Conservation (phyloP, 208 protist species). For the Strigomonas culicis region DNA sequence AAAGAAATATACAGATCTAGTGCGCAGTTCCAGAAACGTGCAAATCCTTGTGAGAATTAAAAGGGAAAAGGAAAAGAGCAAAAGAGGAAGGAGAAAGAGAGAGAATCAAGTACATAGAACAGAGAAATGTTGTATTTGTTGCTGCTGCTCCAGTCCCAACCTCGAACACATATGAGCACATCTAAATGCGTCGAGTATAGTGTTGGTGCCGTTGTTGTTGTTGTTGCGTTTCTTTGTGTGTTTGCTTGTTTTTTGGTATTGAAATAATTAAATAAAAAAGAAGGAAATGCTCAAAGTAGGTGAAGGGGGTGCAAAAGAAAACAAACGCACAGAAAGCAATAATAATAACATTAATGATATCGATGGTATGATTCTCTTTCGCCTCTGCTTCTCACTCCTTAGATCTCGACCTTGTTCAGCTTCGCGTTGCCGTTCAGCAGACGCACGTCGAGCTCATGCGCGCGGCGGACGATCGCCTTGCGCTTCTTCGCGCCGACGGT, state of each 20-base stretch:
- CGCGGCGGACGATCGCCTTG: conserved; percentile 97
- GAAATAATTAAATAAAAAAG: conserved; percentile 23
- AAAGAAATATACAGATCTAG: not conserved
- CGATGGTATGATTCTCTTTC: not conserved
- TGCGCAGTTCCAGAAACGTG: not conserved
- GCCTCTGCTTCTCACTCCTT: conserved; percentile 14
- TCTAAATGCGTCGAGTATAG: not conserved
- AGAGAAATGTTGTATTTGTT: not conserved
- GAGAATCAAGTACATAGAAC: conserved; percentile 9
- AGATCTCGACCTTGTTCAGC: conserved; percentile 90
- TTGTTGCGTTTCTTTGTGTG: not conserved
- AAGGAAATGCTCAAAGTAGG: not conserved
- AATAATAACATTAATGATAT: conserved; percentile 3
- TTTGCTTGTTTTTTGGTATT: conserved; percentile 15
- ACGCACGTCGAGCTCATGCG: conserved; percentile 98
- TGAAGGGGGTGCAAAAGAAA: not conserved
- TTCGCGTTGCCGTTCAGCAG: conserved; percentile 95
- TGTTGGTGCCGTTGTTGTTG: not conserved
- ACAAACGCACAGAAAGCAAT: not conserved
- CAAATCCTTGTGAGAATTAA: not conserved
- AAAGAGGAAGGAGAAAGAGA: conserved; percentile 4
- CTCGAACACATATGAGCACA: not conserved
- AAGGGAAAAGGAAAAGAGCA: conserved; percentile 16
- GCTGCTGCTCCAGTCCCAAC: not conserved
- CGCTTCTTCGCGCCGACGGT: conserved; percentile 93